Conservation (phyloP, 805 yeast genomes). For the Torulaspora microellipsoides region DNA sequence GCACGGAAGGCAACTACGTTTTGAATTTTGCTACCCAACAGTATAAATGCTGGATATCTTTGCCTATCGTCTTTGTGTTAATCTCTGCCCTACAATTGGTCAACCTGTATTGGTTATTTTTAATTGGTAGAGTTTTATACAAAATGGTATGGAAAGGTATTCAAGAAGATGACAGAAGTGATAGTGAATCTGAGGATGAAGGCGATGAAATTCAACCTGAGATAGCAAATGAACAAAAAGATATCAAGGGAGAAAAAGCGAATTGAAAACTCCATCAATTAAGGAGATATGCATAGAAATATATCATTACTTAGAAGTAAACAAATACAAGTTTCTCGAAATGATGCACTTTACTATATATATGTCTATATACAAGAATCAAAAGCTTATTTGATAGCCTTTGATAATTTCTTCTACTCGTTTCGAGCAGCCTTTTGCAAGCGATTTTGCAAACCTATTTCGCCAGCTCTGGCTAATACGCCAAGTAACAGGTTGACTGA, state of each 20-base stretch:
- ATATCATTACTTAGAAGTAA: too few species aligned
- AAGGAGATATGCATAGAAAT: too few species aligned
- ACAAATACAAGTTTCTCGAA: too few species aligned
- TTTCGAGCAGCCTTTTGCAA: constrained; percentile 31
- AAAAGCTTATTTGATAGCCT: not conserved
- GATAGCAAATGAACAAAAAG: constrained; percentile 39
- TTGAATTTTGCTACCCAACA: constrained; percentile 87
- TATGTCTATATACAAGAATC: constrained; percentile 6
- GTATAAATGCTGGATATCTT: constrained; percentile 94
- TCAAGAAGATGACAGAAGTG: constrained; percentile 80
- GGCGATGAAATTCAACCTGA: constrained; percentile 35
- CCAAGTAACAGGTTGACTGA: constrained; percentile 77
- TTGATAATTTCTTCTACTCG: not conserved
- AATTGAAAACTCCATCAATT: not conserved
- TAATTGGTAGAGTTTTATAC: constrained; percentile 72
- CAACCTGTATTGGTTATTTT: constrained; percentile 81
- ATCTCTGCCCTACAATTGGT: constrained; percentile 79
- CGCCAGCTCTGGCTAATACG: constrained; percentile 79
- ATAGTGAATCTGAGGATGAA: constrained; percentile 60
- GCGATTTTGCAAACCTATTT: constrained; percentile 64
- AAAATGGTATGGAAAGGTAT: constrained; percentile 59
- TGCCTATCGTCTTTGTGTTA: constrained; percentile 77
- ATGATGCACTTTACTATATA: not conserved
- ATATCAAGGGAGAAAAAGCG: constrained; percentile 18
- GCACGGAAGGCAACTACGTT: constrained; percentile 74